A percentile compares a stretch with the other conserved stretches of the same genome.
Conservation (phyloP, 495 filamentous ascomycete genomes). For the Penicillium canariense region DNA sequence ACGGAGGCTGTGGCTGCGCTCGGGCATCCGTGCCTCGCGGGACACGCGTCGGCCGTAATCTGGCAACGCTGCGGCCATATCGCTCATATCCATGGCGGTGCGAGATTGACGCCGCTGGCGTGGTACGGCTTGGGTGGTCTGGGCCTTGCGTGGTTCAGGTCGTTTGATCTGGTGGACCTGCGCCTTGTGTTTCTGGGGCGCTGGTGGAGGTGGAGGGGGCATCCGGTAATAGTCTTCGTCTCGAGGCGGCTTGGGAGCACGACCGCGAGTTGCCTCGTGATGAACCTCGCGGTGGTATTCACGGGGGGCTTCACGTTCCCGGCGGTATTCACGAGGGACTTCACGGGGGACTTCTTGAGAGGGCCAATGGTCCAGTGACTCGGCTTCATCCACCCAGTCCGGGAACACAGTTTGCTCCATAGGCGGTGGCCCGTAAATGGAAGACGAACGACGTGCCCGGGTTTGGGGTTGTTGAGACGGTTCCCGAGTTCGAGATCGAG, state of each 20-base stretch:
- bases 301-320: constrained; percentile 14
- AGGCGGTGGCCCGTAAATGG: constrained; percentile 32
- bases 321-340: background rate
- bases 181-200: constrained; percentile 27
- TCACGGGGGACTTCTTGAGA: constrained; percentile 26
- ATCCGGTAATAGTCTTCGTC: constrained; percentile 48
- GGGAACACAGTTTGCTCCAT: constrained; percentile 29
- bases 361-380: constrained; percentile 24
- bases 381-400: constrained; percentile 29
- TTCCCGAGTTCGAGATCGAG: constrained; percentile 34
- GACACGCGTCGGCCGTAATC: constrained; percentile 31
- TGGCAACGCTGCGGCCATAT: constrained; percentile 33
- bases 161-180: constrained; percentile 37
- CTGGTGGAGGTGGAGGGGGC: constrained; percentile 40
- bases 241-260: constrained; percentile 7
- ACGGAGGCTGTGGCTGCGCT: constrained; percentile 37
- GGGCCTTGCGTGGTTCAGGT: constrained; percentile 27
- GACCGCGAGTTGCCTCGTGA: constrained; percentile 10
- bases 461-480: constrained; percentile 27
- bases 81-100: constrained; percentile 32
- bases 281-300: constrained; percentile 3
- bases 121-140: constrained; percentile 24
- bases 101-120: constrained; percentile 34
- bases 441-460: constrained; percentile 35
- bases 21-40: constrained; percentile 30